phyloP scores from a whole-genome alignment of 2,329 filamentous ascomycete genomes.

The Alternaria sp. region DNA sequence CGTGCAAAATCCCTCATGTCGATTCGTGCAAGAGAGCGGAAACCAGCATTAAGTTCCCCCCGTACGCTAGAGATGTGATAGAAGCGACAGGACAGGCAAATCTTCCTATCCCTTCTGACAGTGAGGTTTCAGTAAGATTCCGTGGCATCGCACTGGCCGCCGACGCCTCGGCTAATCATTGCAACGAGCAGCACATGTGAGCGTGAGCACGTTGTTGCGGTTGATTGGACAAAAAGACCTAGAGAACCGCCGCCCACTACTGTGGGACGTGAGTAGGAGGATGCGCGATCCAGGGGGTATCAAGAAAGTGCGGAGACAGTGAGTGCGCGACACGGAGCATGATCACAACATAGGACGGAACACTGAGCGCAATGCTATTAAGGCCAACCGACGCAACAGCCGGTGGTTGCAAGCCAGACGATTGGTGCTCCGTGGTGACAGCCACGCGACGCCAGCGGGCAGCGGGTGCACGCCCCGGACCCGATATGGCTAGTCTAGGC shows the following conservation, averaged over 20 bases:
- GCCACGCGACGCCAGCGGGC: conserved; percentile 46
- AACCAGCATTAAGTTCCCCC: conserved; percentile 37
- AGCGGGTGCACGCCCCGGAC: conserved; percentile 36
- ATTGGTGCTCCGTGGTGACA: conserved; percentile 28
- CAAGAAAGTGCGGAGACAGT: background rate
- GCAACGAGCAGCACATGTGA: conserved; percentile 20
- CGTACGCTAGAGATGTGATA: conserved; percentile 38
- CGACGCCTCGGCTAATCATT: conserved; percentile 15
- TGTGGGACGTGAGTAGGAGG: background rate
- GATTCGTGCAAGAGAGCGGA: conserved; percentile 36
- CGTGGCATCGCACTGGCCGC: background rate
- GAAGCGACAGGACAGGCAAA: conserved; percentile 24
- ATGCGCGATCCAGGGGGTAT: background rate
- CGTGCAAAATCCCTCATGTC: conserved; percentile 19
- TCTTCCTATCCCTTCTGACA: conserved; percentile 9
- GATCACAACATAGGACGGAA: conserved; percentile 10
- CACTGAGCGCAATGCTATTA: conserved; percentile 14
- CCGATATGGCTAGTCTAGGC: conserved; percentile 29
- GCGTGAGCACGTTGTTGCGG: conserved; percentile 32
- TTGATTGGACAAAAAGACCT: conserved; percentile 16
- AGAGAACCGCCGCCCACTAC: background rate
- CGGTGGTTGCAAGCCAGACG: conserved; percentile 33
- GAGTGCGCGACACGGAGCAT: conserved; percentile 5
- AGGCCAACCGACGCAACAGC: conserved; percentile 35
- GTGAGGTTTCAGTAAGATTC: conserved; percentile 15